Base-by-base conservation (phyloP, 192 early-diverging fungal genomes). In the Powellomyces hirtus region DNA sequence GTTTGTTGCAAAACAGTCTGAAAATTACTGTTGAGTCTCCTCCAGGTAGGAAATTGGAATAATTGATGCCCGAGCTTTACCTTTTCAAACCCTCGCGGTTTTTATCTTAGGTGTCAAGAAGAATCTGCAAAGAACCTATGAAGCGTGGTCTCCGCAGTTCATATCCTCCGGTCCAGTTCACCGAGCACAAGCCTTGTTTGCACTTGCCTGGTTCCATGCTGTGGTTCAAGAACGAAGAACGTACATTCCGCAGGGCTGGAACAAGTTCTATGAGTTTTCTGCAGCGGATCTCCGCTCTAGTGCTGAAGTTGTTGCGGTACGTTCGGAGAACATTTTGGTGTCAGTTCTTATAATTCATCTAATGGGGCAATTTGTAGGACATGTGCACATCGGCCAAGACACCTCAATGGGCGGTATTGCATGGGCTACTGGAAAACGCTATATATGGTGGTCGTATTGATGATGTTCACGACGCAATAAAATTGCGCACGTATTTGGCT, bases 221-320 rank as follows among this genome's bases (percentile, higher is more conserved):
- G 75, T 87, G 8, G 67, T 87, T 30, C 85, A 87, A 60, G 85
- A 87, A 59, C 69, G 85, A 2, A 40, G 85, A 20, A 81, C 70
- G 13, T 87, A 81, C 64, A 81, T 87, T 55, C 85, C 85, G 11
- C 83, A 85, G 72, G 85, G 83, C 7, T 87, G 85, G 85, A 81
- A 75, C 46, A 87, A 87, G 61, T 84, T 85, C 40, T 87, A 87
- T 59, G 85, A 87, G 64, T 87, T 82, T 68, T 84, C 81, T 6
- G 71, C 76, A 29, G 81, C 84, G 0, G 85, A 87, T 66, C 62
- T 87, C 57, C 56, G 84, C 22, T 81, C 79, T 0, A 77, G 76
- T 68, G 81, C 84, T 11, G 83, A 82, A 14, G 49, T 86, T 27
- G 45, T 86, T 36, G n/a, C 29, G 26, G 14, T 26, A n/a, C n/a